Evolutionary conservation across 192 early-diverging fungal species (phyloP).

Genomic region (Haplosporangium gracile): DNA sequence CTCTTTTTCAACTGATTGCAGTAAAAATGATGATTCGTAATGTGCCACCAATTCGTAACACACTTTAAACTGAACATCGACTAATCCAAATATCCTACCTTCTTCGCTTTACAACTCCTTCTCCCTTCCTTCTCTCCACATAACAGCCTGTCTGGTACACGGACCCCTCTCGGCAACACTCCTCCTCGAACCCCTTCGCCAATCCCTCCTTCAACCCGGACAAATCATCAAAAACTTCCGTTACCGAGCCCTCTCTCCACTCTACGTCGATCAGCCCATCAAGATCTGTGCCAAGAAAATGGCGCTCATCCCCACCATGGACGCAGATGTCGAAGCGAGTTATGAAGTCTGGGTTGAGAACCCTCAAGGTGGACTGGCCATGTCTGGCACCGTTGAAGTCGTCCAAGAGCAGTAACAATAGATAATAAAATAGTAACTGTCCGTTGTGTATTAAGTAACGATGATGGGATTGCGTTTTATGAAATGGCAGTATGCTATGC

Average conservation of each 20-base stretch:
- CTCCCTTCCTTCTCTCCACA: background rate
- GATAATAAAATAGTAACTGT: background rate
- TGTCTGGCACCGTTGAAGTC: constrained; percentile 74
- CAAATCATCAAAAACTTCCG: constrained; percentile 69
- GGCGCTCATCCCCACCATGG: constrained; percentile 55
- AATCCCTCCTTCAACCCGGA: constrained; percentile 56
- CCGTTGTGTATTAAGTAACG: no score
- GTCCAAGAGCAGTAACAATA: constrained; percentile 6
- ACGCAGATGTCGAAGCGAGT: constrained; percentile 35
- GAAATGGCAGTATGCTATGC: background rate
- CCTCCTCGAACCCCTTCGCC: constrained; percentile 75
- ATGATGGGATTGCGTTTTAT: background rate
- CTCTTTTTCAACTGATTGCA: background rate
- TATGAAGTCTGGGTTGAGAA: constrained; percentile 83
- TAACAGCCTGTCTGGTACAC: constrained; percentile 75
- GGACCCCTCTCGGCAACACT: constrained; percentile 86
- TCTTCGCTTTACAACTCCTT: background rate
- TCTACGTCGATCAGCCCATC: constrained; percentile 71
- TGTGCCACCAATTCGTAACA: background rate
- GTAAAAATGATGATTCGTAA: background rate
- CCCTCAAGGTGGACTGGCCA: constrained; percentile 73
- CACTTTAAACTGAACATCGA: background rate
- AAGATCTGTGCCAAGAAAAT: constrained; percentile 64
- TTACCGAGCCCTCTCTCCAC: constrained; percentile 79
- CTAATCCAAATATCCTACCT: background rate